Percentiles rank a stretch among this genome's conserved stretches.
Evolutionary conservation across 176 grass and related monocot species (phyloP).

Genomic region (Chloris gayana): DNA sequence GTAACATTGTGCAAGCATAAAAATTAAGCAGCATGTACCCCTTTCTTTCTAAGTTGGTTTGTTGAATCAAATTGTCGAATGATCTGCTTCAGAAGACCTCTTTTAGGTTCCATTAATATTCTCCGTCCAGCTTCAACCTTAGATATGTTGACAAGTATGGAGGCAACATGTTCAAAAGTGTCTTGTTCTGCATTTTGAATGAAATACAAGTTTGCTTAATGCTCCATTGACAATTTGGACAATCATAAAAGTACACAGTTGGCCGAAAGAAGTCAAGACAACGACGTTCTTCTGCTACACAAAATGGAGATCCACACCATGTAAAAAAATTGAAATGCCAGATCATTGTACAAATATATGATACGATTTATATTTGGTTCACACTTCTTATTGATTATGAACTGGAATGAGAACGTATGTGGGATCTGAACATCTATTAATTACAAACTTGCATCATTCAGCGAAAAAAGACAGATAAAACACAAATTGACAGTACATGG

Average conservation of each 20-base stretch:
- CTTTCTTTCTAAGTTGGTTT: slow-evolving; percentile 96
- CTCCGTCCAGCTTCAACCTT: slow-evolving; percentile 85
- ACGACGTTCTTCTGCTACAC: neutral
- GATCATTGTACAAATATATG: neutral
- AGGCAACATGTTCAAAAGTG: slow-evolving; percentile 81
- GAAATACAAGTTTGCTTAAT: neutral
- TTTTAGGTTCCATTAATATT: slow-evolving; percentile 86
- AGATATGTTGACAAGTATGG: slow-evolving; percentile 94
- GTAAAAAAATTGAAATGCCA: neutral
- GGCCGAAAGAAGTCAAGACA: neutral
- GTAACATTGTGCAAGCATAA: slow-evolving; percentile 9
- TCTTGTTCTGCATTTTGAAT: slow-evolving; percentile 57
- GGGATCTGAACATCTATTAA: neutral
- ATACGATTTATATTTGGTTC: neutral
- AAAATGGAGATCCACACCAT: slow-evolving; percentile 9
- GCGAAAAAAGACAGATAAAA: neutral
- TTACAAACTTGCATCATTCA: neutral
- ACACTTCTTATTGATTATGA: slow-evolving; percentile 7
- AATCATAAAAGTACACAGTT: slow-evolving; percentile 12
- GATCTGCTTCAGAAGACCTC: slow-evolving; percentile 84
- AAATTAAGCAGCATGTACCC: slow-evolving; percentile 49
- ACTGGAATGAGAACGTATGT: neutral
- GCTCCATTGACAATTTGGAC: slow-evolving; percentile 12
- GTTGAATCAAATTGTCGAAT: slow-evolving; percentile 87
- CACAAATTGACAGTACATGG: neutral